Base-by-base conservation (phyloP, 306 rosid species). In the Hippophae tibetana region DNA sequence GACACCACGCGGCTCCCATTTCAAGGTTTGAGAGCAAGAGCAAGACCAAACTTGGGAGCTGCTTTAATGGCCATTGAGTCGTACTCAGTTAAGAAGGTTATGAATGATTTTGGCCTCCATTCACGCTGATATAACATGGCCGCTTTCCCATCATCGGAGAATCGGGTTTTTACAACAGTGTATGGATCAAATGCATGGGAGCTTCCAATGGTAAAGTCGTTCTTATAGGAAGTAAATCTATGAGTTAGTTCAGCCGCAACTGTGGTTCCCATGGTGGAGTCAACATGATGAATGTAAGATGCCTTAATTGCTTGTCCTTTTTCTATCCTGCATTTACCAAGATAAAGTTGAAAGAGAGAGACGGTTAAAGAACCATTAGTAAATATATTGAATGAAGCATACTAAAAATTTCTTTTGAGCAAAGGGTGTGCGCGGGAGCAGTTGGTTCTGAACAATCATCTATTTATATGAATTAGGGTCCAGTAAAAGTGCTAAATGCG, bases 21-120 rank as follows among this genome's bases (percentile, higher is more conserved):
- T 84, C 84, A 90, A 59, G 95, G 97, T 84, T 82, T 85, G 70
- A 90, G 89, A 7, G 85, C 63, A 52, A 90, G 88, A 25, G 89
- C 90, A 64, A 90, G 90, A 69, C 97, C 97, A 10, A 87, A 46
- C 72, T 81, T 90, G 61, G 94, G 78, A 51, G 95, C 65, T 54
- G 81, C 64, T 55, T 73, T 67, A n/a, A 54, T 51, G 56, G 77
- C 80, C 84, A 77, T 90, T 0, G 85, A 79, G 72, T 90, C 92
- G 25, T 85, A 90, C 75, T 90, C 96, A 7, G 89, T 85, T 13
- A 89, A 87, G 13, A 90, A 55, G n/a, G 85, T 84, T 57, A 90
- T 51, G 14, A 82, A 76, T n/a, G 97, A 90, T 55, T 81, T 81
- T 0, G 97, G 97, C 75, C 96, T 90, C 97, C 97, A 90, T 54